phyloP scores from a whole-genome alignment of 2,329 filamentous ascomycete species.

The Magnaporthiopsis incrustans region DNA sequence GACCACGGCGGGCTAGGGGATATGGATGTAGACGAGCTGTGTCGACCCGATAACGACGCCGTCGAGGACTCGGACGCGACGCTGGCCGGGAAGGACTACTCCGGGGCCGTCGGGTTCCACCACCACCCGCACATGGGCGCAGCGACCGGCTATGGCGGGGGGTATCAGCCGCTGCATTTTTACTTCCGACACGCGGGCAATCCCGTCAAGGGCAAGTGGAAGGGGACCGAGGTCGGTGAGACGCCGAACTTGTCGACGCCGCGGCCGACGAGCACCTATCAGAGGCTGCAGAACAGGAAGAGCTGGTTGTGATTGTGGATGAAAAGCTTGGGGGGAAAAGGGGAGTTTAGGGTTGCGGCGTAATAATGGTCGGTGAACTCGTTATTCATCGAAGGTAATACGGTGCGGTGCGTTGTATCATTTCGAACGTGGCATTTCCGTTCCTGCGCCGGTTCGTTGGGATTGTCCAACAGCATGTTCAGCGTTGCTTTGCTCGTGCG shows the following conservation, averaged over 20 bases:
- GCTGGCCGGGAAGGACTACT: not conserved
- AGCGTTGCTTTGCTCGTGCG: not conserved
- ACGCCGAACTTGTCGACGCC: not conserved
- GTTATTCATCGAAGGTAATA: no score
- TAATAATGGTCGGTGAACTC: no score
- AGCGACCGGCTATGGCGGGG: not conserved
- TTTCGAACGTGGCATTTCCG: no score
- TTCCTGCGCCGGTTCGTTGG: not conserved
- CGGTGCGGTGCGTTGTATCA: not conserved
- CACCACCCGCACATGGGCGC: not conserved
- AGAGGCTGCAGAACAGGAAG: slow-evolving; percentile 17
- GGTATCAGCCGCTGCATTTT: slow-evolving; percentile 24
- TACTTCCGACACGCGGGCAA: slow-evolving; percentile 32
- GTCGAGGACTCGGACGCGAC: not conserved
- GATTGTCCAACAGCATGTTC: not conserved
- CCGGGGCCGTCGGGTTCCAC: not conserved
- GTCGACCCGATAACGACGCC: not conserved
- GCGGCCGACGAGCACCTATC: slow-evolving; percentile 17
- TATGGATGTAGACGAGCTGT: slow-evolving; percentile 10
- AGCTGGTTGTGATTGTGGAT: slow-evolving; percentile 29
- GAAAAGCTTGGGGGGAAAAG: not conserved
- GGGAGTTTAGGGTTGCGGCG: not conserved
- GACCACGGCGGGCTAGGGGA: slow-evolving; percentile 32
- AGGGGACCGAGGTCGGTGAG: slow-evolving; percentile 9
- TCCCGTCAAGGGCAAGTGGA: slow-evolving; percentile 20